Base-by-base conservation (phyloP, 495 filamentous ascomycete genomes). In the Neurospora sp. region DNA sequence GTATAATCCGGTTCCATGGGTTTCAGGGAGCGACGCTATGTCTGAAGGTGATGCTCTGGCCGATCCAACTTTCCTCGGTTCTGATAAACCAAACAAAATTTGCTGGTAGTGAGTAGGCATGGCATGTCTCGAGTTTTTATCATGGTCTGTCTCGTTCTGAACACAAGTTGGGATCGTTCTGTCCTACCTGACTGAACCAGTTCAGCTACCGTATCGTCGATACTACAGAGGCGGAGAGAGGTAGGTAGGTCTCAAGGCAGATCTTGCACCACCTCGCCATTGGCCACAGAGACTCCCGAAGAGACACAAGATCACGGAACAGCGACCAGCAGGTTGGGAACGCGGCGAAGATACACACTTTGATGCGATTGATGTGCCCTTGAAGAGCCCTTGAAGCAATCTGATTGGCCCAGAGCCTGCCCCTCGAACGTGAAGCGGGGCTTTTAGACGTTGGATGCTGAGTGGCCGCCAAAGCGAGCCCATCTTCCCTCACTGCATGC, bases 391-490 rank as follows among this genome's bases (percentile, higher is more conserved):
- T 36, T 38, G 70, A 24, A 73, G 48, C 24, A 34, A 34, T 34
- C 71, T 71, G 70, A 79, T 79, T 79, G 75, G 77, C 9, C 71
- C 70, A 70, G n/a, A 21, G 39, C 21, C 8, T 62, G 39, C 72
- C 74, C 76, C 76, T 75, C 74, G 54, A 62, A 69, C 71, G 73
- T 75, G 36, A 39, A 40, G 39, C 17, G 78, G 73, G 72, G 71
- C 73, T 66, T 71, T 71, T 42, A 48, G 70, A 73, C 71, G 38
- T 71, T 45, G 72, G 13, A 37, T 72, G 54, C 72, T 79, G 72
- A 79, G 76, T 82, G 74, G 79, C 73, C 75, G 73, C 74, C 71
- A 71, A 74, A 73, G 76, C 75, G 78, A 79, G 73, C 75, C 73
- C 78, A 74, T 71, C 73, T 74, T 71, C 72, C 75, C 73, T 42